Base-by-base conservation (phyloP, 2,329 filamentous ascomycete genomes). In the Fusarium domesticum region DNA sequence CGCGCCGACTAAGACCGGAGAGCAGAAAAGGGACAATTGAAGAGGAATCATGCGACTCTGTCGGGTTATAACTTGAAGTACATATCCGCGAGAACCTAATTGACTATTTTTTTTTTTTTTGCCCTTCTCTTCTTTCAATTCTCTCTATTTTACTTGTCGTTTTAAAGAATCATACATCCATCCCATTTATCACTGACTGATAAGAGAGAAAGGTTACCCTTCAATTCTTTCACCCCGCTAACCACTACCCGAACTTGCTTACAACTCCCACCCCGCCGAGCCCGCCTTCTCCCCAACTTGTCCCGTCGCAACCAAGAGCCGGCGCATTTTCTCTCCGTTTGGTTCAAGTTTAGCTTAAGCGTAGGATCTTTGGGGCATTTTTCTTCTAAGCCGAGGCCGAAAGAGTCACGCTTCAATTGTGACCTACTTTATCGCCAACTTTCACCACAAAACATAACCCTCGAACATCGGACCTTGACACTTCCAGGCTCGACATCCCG, bases 41-140 rank as follows among this genome's bases (percentile, higher is more conserved):
- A 43, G 44, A 50, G 36, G 56, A 59, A 54, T 56, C 54, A 56
- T 54, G 56, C 47, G 42, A 54, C n/a, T n/a, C n/a, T n/a, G n/a
- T n/a, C 38, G 49, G 5, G 12, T 33, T 17, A 15, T 33, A 15
- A 33, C 25, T 28, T 28, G 25, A 33, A 7, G 31, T 33, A 17
- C 23, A 28, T 28, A 28, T 28, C 23, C 23, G 23, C 23, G 10
- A 28, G 23, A 28, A 28, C 12, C 15, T 8, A 33, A 10, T 42
- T 37, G 17, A 12, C 20, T 16, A 15, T 43, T 20, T 20, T 30
- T 36, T 31, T 15, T 25, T 25, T 30, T 19, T 25, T 25, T 12
- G 19, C 39, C 39, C 32, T 47, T 35, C 31, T 14, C 18, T 20
- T 30, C 17, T n/a, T 20, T 16, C n/a, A n/a, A n/a, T n/a, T n/a